Conservation (phyloP, 2,329 filamentous ascomycete genomes). For the Thelonectria olida region DNA sequence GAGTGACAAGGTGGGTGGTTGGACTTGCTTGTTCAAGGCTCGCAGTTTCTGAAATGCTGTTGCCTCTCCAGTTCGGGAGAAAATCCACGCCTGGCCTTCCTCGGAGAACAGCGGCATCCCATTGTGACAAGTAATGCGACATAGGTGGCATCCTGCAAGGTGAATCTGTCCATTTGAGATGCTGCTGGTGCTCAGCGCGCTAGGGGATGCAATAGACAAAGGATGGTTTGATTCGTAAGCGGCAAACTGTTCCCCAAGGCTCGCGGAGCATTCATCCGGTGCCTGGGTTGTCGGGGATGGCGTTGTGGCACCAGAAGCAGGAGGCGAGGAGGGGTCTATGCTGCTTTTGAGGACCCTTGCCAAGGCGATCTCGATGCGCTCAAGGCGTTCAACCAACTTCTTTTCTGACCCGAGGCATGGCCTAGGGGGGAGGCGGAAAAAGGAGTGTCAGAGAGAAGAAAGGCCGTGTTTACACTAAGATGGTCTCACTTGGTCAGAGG, state of each 20-base stretch:
- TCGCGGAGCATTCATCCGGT: conserved; percentile 1
- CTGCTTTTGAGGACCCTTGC: conserved; percentile 19
- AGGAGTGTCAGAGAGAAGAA: conserved; percentile 2
- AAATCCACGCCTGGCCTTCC: conserved; percentile 32
- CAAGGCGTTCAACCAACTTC: conserved; percentile 30
- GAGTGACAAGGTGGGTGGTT: conserved; percentile 1
- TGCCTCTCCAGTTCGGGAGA: conserved; percentile 27
- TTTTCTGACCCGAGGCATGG: conserved; percentile 22
- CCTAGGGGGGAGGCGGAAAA: conserved; percentile 6
- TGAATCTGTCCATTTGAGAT: conserved; percentile 37
- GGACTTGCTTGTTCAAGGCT: background rate
- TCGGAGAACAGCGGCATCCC: conserved; percentile 34
- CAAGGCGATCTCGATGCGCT: conserved; percentile 32
- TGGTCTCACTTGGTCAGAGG: background rate
- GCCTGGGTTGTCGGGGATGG: background rate
- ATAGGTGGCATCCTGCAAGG: conserved; percentile 33
- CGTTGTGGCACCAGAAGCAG: background rate
- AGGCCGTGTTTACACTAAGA: background rate
- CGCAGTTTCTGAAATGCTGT: conserved; percentile 5
- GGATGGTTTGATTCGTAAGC: conserved; percentile 11
- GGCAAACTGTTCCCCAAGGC: conserved; percentile 15
- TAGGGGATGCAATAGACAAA: conserved; percentile 1
- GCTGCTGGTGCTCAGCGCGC: conserved; percentile 11
- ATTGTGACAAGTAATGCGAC: conserved; percentile 35
- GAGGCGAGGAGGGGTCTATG: conserved; percentile 11